Base-by-base conservation (phyloP, 2,329 filamentous ascomycete species). In the Teratosphaeria zuluensis region DNA sequence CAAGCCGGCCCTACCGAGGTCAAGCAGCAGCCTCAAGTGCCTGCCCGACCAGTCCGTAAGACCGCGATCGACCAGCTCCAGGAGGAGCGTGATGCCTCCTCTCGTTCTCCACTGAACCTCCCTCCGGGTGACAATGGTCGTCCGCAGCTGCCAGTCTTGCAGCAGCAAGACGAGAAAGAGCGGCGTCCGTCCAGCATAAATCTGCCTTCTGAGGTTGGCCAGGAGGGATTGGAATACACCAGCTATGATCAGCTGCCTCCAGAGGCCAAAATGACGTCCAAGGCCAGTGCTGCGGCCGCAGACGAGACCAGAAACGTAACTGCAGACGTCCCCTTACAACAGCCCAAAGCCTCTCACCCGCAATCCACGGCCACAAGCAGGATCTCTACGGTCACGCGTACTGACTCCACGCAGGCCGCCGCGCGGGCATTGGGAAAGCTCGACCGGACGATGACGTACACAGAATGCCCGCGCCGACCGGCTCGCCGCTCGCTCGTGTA, bases 151-250 rank as follows among this genome's bases (percentile, higher is more conserved):
- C 52, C 16, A 8, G 28, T 21, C 52, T 53, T 35, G 52, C 28
- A 35, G 28, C 28, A 31, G 28, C 72, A 73, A 33, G 74, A 80
- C 38, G 66, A 68, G 28, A 55, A 62, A 21, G 75, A 78, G 19
- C 68, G 81, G 51, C 87, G 90, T 55, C 84, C 88, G 38, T 83
- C 84, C 54, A 95, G 89, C 70, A 89, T 96, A 58, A 61, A 62
- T 30, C 82, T 96, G 70, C 92, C 92, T 16, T 88, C 88, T 0
- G 57, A 62, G 51, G 81, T 96, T 58, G 92, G 92, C 59, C 86
- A 96, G 71, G 92, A 96, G 76, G 92, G 92, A 62, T 84, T 81
- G 65, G 92, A 96, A 76, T 96, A 96, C 75, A 89, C 84, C 56
- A 87, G 83, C 68, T 76, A 84, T 55, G 68, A 72, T 55, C 73